phyloP scores from a whole-genome alignment of 352 stramenopile species.

The Heterotrichella gracilis region DNA sequence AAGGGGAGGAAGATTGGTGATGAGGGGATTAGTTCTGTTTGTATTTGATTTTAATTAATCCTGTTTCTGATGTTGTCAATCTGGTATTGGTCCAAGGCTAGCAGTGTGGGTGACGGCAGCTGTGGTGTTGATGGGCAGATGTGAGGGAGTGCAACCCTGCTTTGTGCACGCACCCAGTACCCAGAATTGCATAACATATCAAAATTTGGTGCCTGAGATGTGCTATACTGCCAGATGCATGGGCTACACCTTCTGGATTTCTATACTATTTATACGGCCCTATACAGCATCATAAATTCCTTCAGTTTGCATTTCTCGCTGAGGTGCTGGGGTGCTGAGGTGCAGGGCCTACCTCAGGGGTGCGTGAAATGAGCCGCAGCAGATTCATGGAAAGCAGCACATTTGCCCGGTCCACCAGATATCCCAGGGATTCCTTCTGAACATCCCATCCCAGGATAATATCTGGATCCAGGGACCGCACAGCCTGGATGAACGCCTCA shows the following conservation, averaged over 20 bases:
- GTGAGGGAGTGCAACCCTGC: too few species aligned
- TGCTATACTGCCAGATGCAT: conserved; percentile 30
- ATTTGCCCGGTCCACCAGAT: conserved; percentile 34
- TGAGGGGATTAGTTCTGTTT: too few species aligned
- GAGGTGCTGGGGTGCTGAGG: conserved; percentile 16
- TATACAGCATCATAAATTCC: conserved; percentile 25
- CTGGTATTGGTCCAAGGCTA: too few species aligned
- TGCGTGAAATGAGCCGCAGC: conserved; percentile 18
- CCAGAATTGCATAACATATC: too few species aligned
- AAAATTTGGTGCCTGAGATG: too few species aligned
- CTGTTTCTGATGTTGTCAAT: too few species aligned
- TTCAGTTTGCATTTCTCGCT: conserved; percentile 23
- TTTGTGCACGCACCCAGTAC: too few species aligned
- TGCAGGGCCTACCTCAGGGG: conserved; percentile 14
- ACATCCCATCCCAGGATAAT: conserved; percentile 49
- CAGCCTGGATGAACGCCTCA: too few species aligned
- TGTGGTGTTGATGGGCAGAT: too few species aligned
- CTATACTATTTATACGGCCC: conserved; percentile 1
- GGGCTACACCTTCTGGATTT: conserved; percentile 35
- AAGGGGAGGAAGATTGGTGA: too few species aligned
- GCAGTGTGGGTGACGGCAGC: too few species aligned
- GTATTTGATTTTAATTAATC: too few species aligned
- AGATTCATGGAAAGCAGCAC: conserved; percentile 25
- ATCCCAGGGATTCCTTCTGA: conserved; percentile 36
- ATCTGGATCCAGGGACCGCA: conserved; percentile 41